Conservation (phyloP, 768 basidiomycete species). For the Cyclocybe aegerita region DNA sequence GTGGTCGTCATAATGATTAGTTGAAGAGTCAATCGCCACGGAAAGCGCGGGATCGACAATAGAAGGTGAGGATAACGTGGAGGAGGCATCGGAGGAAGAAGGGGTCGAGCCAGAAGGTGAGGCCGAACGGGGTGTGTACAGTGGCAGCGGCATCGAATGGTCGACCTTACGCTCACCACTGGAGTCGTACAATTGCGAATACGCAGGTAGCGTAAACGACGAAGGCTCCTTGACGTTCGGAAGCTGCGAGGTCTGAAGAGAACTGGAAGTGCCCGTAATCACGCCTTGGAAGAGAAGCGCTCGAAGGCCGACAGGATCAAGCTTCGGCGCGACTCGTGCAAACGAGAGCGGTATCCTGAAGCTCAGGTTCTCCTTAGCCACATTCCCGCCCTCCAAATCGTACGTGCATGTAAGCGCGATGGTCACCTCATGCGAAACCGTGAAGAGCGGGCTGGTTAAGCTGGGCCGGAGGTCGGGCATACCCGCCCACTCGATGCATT, state of each 20-base stretch:
- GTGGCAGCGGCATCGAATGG: conserved; percentile 59
- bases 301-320: neutral
- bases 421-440: conserved; percentile 50
- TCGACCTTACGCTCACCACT: conserved; percentile 78
- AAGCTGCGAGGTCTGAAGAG: conserved; percentile 13
- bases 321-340: conserved; percentile 38
- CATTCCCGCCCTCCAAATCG: conserved; percentile 35
- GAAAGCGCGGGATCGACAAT: too few species aligned
- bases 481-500: conserved; percentile 38
- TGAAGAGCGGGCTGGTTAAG: conserved; percentile 53
- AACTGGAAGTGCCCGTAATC: conserved; percentile 9
- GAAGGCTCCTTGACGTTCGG: conserved; percentile 13
- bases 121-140: conserved; percentile 47
- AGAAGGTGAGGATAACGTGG: too few species aligned
- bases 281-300: neutral
- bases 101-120: neutral
- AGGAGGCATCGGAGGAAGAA: too few species aligned
- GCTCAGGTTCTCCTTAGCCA: conserved; percentile 31
- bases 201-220: conserved; percentile 55
- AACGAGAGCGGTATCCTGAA: conserved; percentile 55
- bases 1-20: too few species aligned
- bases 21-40: too few species aligned
- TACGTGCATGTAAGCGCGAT: conserved; percentile 60
- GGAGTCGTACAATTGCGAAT: conserved; percentile 73
- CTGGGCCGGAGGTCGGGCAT: conserved; percentile 42